Evolutionary conservation across 208 protist species (phyloP), one percentile per base, ranked within the genome.

Genomic region (Trypanosoma boissoni): DNA sequence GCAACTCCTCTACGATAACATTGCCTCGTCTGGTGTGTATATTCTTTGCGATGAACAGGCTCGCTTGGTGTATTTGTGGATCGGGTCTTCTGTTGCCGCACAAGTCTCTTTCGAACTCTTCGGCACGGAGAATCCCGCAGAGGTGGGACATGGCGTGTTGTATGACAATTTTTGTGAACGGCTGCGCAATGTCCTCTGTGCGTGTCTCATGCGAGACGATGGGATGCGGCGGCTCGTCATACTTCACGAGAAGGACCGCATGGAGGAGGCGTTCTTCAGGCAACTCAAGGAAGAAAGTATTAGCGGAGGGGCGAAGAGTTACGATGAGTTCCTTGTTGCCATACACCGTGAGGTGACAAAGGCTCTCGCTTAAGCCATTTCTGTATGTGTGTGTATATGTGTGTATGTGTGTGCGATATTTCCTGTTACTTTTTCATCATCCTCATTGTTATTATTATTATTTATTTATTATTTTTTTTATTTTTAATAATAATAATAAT

Each of bases 31-130:
- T 46, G 88, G 89, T 24, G 83, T 88, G 20, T 95, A 95, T 70
- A 66, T 82, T 49, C 67, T 96, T 31, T 88, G 88, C 59, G 89
- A 97, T 64, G 78, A 89, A 68, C 77, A 86, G 71, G 74, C 79
- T 24, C 68, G 72, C 28, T 34, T 86, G 23, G 83, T 96, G 28
- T 97, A 93, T 57, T 28, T 97, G 66, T 96, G 87, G 83, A 83
- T 97, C 36, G 88, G 88, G 28, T 71, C 67, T 8, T 10, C 43
- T 16, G 88, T 94, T 6, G 26, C 51, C 3, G 69, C 74, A 24
- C 65, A 76, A 34, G 61, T 91, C 1, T 67, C 81, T 27, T 41
- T 68, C 64, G 50, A 66, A 23, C 67, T 96, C 27, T 96, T 95
- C 34, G 28, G 68, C 4, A 61, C 60, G n/a, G 79, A 83, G 44